Conservation (phyloP, 345 rosid genomes). For the Heritiera fomes region DNA sequence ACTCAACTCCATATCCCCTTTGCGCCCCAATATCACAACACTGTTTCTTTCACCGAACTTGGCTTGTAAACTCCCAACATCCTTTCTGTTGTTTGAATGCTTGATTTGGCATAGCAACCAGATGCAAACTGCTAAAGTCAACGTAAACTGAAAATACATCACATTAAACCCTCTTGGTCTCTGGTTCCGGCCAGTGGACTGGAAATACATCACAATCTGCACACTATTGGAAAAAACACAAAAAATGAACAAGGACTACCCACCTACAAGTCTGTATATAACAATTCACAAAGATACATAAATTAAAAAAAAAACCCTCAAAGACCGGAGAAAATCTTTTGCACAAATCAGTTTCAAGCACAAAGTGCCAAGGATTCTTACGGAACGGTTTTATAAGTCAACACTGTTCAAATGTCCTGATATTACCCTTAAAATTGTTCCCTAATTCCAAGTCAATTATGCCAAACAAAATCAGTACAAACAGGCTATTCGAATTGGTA, state of each 20-base stretch:
- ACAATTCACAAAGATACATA: background rate
- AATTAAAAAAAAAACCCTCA: background rate
- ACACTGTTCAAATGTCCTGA: background rate
- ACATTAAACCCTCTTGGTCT: slow-evolving; percentile 8
- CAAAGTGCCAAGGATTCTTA: background rate
- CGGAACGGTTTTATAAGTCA: background rate
- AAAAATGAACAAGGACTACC: background rate
- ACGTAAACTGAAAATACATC: background rate
- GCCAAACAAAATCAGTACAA: background rate
- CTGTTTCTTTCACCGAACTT: background rate
- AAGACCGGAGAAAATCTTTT: background rate
- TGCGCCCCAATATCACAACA: background rate
- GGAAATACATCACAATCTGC: slow-evolving; percentile 3
- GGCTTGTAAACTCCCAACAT: background rate
- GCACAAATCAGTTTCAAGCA: background rate
- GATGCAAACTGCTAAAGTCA: background rate
- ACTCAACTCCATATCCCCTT: background rate
- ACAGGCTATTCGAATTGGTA: background rate
- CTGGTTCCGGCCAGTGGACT: background rate
- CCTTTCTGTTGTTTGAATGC: background rate
- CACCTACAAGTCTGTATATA: background rate
- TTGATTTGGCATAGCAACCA: slow-evolving; percentile 10
- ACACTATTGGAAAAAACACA: background rate
- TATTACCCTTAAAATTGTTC: background rate
- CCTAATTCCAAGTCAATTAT: background rate